phyloP scores from a whole-genome alignment of 495 filamentous ascomycete genomes.

The Lophium mytilinum region DNA sequence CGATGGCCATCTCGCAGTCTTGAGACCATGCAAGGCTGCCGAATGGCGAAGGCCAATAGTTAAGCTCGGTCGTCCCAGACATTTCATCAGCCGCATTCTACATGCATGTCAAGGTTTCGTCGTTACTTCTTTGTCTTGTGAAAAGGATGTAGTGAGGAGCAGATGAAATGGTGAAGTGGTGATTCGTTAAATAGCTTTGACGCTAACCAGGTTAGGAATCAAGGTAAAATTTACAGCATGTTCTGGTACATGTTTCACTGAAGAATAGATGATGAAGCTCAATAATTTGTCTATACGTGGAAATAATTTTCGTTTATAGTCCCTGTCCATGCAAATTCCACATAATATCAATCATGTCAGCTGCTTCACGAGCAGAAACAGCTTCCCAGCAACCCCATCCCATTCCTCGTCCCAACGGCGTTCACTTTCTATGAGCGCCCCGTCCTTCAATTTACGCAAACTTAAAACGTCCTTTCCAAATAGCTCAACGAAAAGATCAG shows the following conservation, averaged over 20 bases:
- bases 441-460: conserved; percentile 55
- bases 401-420: conserved; percentile 89
- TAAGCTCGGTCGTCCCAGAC: conserved; percentile 26
- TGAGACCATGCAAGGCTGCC: conserved; percentile 54
- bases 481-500: conserved; percentile 50
- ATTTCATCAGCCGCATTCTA: conserved; percentile 1
- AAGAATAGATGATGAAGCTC: no score
- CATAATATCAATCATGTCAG: no score
- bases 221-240: no score
- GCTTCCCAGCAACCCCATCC: conserved; percentile 64
- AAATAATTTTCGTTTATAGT: no score
- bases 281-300: no score
- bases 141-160: no score
- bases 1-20: conserved; percentile 55
- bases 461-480: conserved; percentile 46
- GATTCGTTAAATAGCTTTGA: no score
- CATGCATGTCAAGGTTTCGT: neutral
- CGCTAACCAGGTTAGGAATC: no score
- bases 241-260: no score
- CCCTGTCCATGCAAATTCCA: no score
- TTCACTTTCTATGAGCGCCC: conserved; percentile 67
- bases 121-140: no score
- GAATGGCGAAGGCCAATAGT: conserved; percentile 32
- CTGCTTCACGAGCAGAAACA: conserved; percentile 51
- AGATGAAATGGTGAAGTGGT: no score